phyloP scores from a whole-genome alignment of 2,329 filamentous ascomycete genomes.

The Neurospora sp. region DNA sequence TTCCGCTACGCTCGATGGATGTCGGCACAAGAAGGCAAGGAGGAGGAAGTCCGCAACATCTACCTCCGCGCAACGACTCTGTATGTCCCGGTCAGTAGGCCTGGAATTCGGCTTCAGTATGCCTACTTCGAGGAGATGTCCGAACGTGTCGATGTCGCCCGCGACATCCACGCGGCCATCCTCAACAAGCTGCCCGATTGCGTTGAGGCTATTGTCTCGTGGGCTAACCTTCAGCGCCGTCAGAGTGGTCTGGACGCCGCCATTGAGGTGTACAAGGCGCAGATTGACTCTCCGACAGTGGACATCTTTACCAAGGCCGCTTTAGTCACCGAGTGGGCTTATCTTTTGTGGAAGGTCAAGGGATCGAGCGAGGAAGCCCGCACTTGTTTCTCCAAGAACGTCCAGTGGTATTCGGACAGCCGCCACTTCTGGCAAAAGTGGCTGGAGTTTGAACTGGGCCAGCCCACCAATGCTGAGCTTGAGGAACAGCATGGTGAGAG shows the following conservation, averaged over 20 bases:
- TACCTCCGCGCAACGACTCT: conserved; percentile 79
- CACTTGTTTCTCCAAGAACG: conserved; percentile 71
- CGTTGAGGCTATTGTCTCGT: conserved; percentile 77
- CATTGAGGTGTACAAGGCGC: conserved; percentile 70
- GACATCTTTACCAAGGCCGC: conserved; percentile 77
- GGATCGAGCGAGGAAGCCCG: conserved; percentile 73
- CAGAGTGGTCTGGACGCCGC: conserved; percentile 77
- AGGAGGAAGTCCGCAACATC: conserved; percentile 85
- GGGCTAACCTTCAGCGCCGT: conserved; percentile 78
- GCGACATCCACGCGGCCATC: conserved; percentile 76
- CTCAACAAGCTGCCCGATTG: conserved; percentile 68
- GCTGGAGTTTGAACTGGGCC: conserved; percentile 79
- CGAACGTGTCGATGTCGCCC: conserved; percentile 65
- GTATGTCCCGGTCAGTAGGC: conserved; percentile 78
- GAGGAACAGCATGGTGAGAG: conserved; percentile 59
- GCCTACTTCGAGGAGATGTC: conserved; percentile 89
- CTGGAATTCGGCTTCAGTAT: conserved; percentile 78
- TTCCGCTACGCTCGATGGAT: conserved; percentile 96
- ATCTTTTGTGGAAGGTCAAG: conserved; percentile 79
- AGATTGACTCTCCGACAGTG: conserved; percentile 64
- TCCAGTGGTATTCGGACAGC: conserved; percentile 77
- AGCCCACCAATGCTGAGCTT: conserved; percentile 57
- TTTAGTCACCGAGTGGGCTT: conserved; percentile 81
- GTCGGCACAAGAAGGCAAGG: conserved; percentile 66
- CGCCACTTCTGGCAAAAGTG: conserved; percentile 84